Percentiles rank a stretch among this genome's conserved stretches.
phyloP scores from a whole-genome alignment of 169 alveolate genomes.

The Eimeria brunetti region DNA sequence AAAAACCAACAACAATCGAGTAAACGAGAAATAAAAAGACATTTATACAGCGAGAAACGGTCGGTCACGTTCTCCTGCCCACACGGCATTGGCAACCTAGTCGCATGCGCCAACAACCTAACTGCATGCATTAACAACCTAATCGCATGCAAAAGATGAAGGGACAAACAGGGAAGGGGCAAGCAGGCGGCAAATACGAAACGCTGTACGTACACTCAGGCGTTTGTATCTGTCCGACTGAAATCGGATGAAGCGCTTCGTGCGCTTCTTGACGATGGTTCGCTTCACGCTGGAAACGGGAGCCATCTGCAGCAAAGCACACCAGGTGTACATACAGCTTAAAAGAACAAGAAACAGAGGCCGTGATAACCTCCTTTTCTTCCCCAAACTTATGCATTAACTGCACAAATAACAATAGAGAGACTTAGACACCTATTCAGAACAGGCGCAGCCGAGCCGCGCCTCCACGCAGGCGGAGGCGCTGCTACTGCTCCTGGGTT shows the following conservation, averaged over 20 bases:
- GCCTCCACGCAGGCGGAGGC: neutral
- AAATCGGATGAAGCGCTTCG: constrained; percentile 96
- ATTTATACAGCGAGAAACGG: neutral
- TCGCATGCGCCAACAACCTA: too few species aligned
- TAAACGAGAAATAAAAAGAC: neutral
- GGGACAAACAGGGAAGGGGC: neutral
- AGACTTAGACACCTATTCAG: neutral
- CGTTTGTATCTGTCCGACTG: constrained; percentile 97
- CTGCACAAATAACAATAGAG: neutral
- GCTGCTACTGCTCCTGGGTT: neutral
- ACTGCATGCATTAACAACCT: too few species aligned
- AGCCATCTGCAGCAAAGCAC: constrained; percentile 79
- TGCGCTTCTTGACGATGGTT: constrained; percentile 95
- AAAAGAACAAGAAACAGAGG: neutral
- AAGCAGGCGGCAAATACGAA: too few species aligned
- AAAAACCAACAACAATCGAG: neutral
- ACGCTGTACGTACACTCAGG: constrained; percentile 89
- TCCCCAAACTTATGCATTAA: neutral
- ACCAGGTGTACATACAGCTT: neutral
- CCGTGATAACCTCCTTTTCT: neutral
- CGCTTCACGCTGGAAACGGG: constrained; percentile 82
- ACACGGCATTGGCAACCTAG: too few species aligned
- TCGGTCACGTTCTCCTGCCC: neutral
- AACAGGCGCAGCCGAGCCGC: neutral
- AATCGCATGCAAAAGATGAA: neutral